phyloP scores from a whole-genome alignment of 1,139 yeast genomes.

The Hemisphaericaspora lyxosophila region DNA sequence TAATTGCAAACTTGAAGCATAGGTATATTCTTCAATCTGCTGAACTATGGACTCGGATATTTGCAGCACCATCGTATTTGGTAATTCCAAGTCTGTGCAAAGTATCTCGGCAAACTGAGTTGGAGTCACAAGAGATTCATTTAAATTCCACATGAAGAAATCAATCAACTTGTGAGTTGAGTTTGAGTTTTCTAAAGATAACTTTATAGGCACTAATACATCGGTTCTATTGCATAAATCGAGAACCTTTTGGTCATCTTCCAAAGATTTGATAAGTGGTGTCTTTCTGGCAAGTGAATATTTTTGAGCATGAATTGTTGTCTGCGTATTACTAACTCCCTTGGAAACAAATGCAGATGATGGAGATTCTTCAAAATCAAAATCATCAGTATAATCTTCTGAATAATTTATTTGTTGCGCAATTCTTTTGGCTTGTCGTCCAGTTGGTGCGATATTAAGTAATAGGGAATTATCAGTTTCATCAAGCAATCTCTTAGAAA shows the following conservation, averaged over 20 bases:
- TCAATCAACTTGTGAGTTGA: constrained; percentile 66
- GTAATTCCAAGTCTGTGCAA: constrained; percentile 81
- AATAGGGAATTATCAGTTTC: constrained; percentile 63
- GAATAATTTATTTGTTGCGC: constrained; percentile 81
- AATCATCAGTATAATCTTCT: constrained; percentile 63
- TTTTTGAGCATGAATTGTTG: constrained; percentile 32
- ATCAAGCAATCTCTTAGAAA: constrained; percentile 31
- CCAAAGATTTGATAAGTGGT: constrained; percentile 26
- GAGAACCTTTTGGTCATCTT: constrained; percentile 24
- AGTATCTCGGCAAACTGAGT: constrained; percentile 78
- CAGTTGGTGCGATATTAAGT: constrained; percentile 65
- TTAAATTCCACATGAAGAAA: constrained; percentile 85
- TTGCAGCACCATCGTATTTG: constrained; percentile 59
- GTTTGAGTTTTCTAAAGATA: constrained; percentile 69
- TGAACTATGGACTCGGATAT: constrained; percentile 71
- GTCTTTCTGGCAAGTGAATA: constrained; percentile 38
- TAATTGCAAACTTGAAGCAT: constrained; percentile 58
- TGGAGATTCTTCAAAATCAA: constrained; percentile 64
- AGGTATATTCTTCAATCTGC: constrained; percentile 71
- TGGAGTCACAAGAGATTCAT: constrained; percentile 78
- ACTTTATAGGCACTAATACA: constrained; percentile 72
- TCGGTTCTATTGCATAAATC: constrained; percentile 34
- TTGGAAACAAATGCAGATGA: constrained; percentile 13
- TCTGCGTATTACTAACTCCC: constrained; percentile 15
- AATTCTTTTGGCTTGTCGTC: constrained; percentile 74